Base-by-base conservation (phyloP, 2,329 filamentous ascomycete species). In the Kalmusia sp. region DNA sequence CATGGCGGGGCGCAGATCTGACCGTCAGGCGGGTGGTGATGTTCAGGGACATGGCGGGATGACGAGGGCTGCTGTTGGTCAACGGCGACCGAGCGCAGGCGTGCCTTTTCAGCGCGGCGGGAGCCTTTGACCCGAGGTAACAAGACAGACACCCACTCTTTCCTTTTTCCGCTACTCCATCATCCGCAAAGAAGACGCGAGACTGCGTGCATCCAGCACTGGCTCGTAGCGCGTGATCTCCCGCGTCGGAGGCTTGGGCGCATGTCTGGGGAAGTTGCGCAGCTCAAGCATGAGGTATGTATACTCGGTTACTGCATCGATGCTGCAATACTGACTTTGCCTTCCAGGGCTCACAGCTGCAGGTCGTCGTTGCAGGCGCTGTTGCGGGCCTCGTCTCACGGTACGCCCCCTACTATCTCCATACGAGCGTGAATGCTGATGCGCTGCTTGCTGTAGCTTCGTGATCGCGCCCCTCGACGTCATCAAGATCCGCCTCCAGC, bases 391-490 rank as follows among this genome's bases (percentile, higher is more conserved):
- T 98, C 62, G 87, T 98, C 59, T 95, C 95, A 49, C 89, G 93
- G 89, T 92, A 82, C 51, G 72, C 51, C n/a, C n/a, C 11, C 30
- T 39, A n/a, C 24, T 43, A 8, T 15, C 22, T 38, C 34, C 15
- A 22, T 30, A 25, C 33, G 51, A 28, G 12, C 8, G 3, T 57
- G 25, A 44, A 28, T 6, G 12, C 35, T 35, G 17, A 44, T 44
- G 11, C 47, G 24, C 14, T 38, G 12, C n/a, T n/a, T n/a, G n/a
- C n/a, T 14, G 34, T 64, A 92, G 91, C 72, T 98, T 99, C 80
- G 86, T 95, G 70, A 89, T 98, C 71, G 92, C 95, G 15, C 95
- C 95, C 48, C 89, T 99, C 62, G 95, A 99, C 76, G 95, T 99
- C 58, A 87, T 98, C 78, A 98, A 99, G 81, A 99, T 99, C 77